phyloP scores from a whole-genome alignment of 768 basidiomycete species.

The Tulasnella sp. region DNA sequence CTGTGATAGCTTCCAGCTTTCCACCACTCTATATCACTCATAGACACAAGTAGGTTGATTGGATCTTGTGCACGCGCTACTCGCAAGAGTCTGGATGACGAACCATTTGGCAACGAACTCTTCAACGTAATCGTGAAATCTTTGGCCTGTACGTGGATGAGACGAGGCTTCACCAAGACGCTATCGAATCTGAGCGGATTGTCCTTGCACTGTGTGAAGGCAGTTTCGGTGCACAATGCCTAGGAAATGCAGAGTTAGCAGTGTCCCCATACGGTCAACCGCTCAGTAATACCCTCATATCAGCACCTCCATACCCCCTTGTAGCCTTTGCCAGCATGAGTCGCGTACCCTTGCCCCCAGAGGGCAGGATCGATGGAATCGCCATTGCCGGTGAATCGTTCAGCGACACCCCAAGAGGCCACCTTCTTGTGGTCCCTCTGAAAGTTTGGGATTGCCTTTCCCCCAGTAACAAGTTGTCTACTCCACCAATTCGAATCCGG shows the following conservation, averaged over 20 bases:
- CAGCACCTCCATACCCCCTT: conserved; percentile 96
- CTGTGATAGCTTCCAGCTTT: too few species aligned
- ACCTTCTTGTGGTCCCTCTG: too few species aligned
- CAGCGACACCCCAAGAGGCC: too few species aligned
- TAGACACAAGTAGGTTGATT: too few species aligned
- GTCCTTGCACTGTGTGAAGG: conserved; percentile 90
- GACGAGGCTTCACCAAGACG: conserved; percentile 69
- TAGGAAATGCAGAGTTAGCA: conserved; percentile 20
- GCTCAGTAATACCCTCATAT: conserved; percentile 59
- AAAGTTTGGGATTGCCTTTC: too few species aligned
- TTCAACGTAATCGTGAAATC: conserved; percentile 98
- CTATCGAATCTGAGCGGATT: conserved; percentile 95
- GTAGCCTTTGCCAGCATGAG: conserved; percentile 74
- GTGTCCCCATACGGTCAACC: conserved; percentile 1
- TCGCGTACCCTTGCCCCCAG: conserved; percentile 44
- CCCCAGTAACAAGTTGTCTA: too few species aligned
- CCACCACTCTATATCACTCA: too few species aligned
- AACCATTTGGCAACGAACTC: too few species aligned
- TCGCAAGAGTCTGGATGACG: too few species aligned
- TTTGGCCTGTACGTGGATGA: conserved; percentile 67
- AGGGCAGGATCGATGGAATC: conserved; percentile 97
- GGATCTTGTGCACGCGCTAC: too few species aligned
- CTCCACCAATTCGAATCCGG: background rate
- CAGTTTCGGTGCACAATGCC: conserved; percentile 96
- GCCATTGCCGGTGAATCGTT: too few species aligned